Evolutionary conservation across 257 asterid genomes (phyloP).

Genomic region (Przewalskia tangutica): DNA sequence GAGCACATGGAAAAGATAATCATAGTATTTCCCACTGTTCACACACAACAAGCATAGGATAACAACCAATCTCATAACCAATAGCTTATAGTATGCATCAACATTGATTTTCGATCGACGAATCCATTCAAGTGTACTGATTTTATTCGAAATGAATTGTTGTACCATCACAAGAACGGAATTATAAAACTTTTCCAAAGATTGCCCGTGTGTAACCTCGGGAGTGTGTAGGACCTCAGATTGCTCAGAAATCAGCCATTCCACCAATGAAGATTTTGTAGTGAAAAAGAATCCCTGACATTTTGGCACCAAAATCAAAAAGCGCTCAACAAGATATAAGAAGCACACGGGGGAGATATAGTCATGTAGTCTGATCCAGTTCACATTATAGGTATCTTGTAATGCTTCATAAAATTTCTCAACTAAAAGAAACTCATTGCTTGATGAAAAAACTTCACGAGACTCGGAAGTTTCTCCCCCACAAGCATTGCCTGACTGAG

Average conservation of each 20-base stretch:
- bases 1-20: conserved; percentile 5
- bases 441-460: not conserved
- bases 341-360: conserved; percentile 49
- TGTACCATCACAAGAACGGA: conserved; percentile 9
- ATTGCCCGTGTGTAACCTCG: not conserved
- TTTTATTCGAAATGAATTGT: conserved; percentile 7
- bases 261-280: conserved; percentile 37
- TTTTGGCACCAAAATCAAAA: conserved; percentile 29
- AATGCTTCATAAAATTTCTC: conserved; percentile 20
- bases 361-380: conserved; percentile 20
- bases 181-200: not conserved
- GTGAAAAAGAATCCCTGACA: conserved; percentile 25
- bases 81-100: conserved; percentile 17
- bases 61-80: conserved; percentile 34
- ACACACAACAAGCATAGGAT: conserved; percentile 35
- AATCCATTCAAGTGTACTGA: conserved; percentile 30
- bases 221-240: conserved; percentile 11
- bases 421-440: not conserved
- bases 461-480: not conserved
- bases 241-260: conserved; percentile 20
- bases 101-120: not conserved
- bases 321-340: conserved; percentile 49
- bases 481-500: not conserved
- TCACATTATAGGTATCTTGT: conserved; percentile 18
- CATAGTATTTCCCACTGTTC: conserved; percentile 19